Evolutionary conservation across 1,284 basidiomycete species (phyloP), one percentile per base, ranked within the genome.

Genomic region (Puccinia polysora): DNA sequence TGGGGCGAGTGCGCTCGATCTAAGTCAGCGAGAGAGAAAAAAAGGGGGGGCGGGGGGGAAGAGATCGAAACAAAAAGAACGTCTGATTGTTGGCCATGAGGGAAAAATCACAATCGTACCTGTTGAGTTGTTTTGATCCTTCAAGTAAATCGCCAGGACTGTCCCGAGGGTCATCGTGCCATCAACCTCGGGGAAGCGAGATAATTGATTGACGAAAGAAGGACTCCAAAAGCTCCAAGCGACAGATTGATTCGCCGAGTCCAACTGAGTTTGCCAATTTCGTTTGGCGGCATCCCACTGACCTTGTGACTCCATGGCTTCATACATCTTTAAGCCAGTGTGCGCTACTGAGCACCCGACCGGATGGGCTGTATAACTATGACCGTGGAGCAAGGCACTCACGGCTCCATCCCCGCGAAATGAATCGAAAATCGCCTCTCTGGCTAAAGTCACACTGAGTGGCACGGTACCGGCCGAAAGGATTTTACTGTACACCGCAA

Each of bases 391-490:
- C 6, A 98, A 82, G 12, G 95, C 93, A 74, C 91, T 86, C 20
- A 85, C 85, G 80, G 97, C 97, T 52, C 83, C 83, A 32, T 86
- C 84, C 64, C 89, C 85, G 45, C 85, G 81, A 81, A 97, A 97
- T 0, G 88, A 86, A 32, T 84, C 79, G 81, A 94, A 98, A 55
- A 97, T 87, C 7, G 84, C 84, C 65, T 87, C 82, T 0, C 86
- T 86, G 0, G 95, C 88, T 28, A 98, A 84, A 0, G 92, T 96
- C 10, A 88, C 86, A 0, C 90, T 86, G 43, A 97, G 84, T 2
- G 95, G 95, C 2, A 97, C 83, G 10, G 96, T 83, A 0, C 95
- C 95, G 38, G 95, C 95, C 0, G 95, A 97, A 25, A 98, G 84
- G 74, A 94, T 89, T 80, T 98, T 98, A 47, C 93, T 95, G 76